phyloP scores from a whole-genome alignment of 2,329 filamentous ascomycete species.

The Paramyrothecium roridum region DNA sequence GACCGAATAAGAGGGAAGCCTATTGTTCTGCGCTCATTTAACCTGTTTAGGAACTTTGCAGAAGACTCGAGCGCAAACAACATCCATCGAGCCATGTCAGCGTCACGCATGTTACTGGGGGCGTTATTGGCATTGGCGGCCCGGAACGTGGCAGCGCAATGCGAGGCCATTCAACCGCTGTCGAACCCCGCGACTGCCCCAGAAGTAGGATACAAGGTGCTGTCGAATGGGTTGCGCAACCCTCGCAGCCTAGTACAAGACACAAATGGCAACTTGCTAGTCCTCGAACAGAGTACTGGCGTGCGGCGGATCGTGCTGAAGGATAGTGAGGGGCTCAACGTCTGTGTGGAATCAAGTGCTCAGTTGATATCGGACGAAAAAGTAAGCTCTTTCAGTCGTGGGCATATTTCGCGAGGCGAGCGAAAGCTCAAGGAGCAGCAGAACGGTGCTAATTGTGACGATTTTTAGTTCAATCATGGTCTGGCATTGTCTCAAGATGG shows the following conservation, averaged over 20 bases:
- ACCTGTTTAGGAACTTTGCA: too few relatives aligned
- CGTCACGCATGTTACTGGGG: not conserved
- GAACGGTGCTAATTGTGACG: not conserved
- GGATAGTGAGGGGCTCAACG: conserved; percentile 20
- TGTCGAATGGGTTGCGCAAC: conserved; percentile 16
- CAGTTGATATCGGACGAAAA: conserved; percentile 20
- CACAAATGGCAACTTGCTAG: conserved; percentile 30
- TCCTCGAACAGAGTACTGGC: conserved; percentile 27
- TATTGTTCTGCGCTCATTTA: too few relatives aligned
- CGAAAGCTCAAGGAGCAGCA: too few relatives aligned
- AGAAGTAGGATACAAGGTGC: conserved; percentile 20
- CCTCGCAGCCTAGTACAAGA: conserved; percentile 33
- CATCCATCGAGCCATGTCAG: not conserved
- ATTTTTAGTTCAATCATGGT: conserved; percentile 45
- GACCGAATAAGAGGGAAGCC: too few relatives aligned
- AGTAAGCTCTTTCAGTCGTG: conserved; percentile 13
- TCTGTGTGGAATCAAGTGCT: conserved; percentile 23
- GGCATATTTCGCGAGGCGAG: not conserved
- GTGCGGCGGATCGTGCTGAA: conserved; percentile 29
- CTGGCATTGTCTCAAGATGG: conserved; percentile 43
- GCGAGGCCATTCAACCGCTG: conserved; percentile 5
- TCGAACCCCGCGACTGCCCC: conserved; percentile 14
- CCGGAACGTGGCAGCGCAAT: conserved; percentile 4
- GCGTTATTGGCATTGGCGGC: not conserved
- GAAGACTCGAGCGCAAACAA: not conserved